phyloP scores from a whole-genome alignment of 139 green algal genomes.

The Chlamydomonas sphaeroides region DNA sequence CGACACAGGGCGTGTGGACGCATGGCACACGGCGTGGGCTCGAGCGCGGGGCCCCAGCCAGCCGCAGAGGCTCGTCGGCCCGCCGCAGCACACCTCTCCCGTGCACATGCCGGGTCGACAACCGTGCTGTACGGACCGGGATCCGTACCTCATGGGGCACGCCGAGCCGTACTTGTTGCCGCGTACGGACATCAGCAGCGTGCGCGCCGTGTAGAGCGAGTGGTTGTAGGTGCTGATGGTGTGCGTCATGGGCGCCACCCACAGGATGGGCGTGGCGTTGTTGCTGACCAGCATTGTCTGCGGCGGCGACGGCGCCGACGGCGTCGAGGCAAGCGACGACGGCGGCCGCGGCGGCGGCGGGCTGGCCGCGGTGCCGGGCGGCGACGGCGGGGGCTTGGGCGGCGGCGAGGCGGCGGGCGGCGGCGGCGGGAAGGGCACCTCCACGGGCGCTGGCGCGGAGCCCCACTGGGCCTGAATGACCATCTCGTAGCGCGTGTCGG shows the following conservation, averaged over 20 bases:
- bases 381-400: neutral
- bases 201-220: too few species aligned
- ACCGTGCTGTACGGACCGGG: too few species aligned
- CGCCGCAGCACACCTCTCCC: too few species aligned
- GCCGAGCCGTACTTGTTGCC: constrained; percentile 44
- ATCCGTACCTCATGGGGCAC: constrained; percentile 26
- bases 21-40: too few species aligned
- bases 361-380: neutral
- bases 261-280: constrained; percentile 40
- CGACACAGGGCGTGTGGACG: neutral
- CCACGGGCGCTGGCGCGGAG: neutral
- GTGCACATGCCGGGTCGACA: too few species aligned
- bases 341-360: neutral
- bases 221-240: neutral
- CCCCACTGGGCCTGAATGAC: neutral
- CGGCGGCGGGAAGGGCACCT: constrained; percentile 18
- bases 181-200: constrained; percentile 32
- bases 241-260: constrained; percentile 33
- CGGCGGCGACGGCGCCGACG: neutral
- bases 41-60: too few species aligned
- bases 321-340: neutral
- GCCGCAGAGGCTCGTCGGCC: too few species aligned
- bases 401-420: neutral
- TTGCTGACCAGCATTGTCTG: constrained; percentile 2
- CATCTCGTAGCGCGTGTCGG: constrained; percentile 41